A percentile compares a stretch with the other conserved stretches of the same genome.
Conservation (phyloP, 2,329 filamentous ascomycete genomes). For the Stagonosporopsis chrysanthemi region DNA sequence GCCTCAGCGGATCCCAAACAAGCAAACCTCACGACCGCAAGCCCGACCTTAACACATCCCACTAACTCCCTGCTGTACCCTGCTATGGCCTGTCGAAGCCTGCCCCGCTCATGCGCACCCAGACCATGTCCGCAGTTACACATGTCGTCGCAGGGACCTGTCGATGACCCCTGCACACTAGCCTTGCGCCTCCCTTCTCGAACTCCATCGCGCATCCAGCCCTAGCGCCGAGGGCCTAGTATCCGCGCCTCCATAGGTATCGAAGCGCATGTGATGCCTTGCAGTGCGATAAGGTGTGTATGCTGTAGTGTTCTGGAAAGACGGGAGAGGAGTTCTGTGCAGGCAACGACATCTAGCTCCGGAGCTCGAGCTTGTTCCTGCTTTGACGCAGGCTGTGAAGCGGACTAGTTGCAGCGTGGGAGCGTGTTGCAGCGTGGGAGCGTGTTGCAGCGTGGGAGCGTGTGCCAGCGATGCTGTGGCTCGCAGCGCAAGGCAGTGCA, state of each 20-base stretch:
- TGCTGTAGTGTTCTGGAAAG: conserved; percentile 2
- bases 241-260: conserved; percentile 13
- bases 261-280: conserved; percentile 11
- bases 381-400: neutral
- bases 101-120: conserved; percentile 10
- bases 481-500: neutral
- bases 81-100: neutral
- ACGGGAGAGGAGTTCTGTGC: conserved; percentile 4
- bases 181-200: conserved; percentile 18
- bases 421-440: neutral
- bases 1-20: conserved; percentile 7
- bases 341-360: neutral
- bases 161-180: conserved; percentile 2
- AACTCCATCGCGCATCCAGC: neutral
- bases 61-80: conserved; percentile 4
- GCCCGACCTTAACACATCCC: neutral
- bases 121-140: neutral
- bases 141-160: neutral
- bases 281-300: conserved; percentile 3
- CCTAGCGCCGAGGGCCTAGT: conserved; percentile 4
- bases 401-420: neutral
- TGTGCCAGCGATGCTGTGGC: neutral
- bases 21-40: conserved; percentile 14
- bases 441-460: neutral
- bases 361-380: conserved; percentile 7